Conservation (phyloP, 2,329 filamentous ascomycete genomes). For the Monosporascus sp. region DNA sequence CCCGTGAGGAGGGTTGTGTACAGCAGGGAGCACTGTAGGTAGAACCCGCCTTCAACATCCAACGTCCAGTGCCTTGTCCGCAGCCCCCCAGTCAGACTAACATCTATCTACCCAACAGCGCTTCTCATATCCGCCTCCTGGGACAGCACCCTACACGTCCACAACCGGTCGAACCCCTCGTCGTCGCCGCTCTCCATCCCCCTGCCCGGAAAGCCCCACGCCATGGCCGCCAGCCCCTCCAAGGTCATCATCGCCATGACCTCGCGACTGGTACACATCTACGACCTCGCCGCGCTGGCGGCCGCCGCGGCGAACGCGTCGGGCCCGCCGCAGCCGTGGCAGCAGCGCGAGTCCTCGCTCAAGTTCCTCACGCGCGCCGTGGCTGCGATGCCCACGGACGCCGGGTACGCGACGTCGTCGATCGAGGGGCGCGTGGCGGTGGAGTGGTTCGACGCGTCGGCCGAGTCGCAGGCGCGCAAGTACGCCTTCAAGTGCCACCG, state of each 20-base stretch:
- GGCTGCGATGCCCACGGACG: constrained; percentile 93
- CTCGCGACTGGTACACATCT: constrained; percentile 87
- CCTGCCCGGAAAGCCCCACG: constrained; percentile 84
- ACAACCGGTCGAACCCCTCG: constrained; percentile 54
- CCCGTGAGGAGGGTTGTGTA: constrained; percentile 83
- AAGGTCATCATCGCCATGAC: constrained; percentile 96
- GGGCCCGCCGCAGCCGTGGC: constrained; percentile 66
- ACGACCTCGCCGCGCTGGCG: constrained; percentile 70
- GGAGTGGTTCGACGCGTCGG: constrained; percentile 92
- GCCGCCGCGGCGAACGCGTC: constrained; percentile 46
- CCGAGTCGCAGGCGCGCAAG: constrained; percentile 83
- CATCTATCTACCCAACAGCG: constrained; percentile 31
- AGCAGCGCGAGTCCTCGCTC: constrained; percentile 85
- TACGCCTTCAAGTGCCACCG: constrained; percentile 99
- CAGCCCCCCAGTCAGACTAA: neutral
- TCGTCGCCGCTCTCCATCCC: constrained; percentile 57
- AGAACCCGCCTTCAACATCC: neutral
- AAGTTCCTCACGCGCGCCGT: constrained; percentile 95
- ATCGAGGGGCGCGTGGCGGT: constrained; percentile 96
- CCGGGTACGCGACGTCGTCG: constrained; percentile 83
- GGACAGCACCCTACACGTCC: constrained; percentile 86
- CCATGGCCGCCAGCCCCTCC: constrained; percentile 67
- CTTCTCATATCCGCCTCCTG: constrained; percentile 87
- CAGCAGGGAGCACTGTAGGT: constrained; percentile 63
- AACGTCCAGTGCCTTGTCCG: neutral